Percentiles rank a stretch among this genome's conserved stretches.
phyloP scores from a whole-genome alignment of 2,329 filamentous ascomycete genomes.

The Bertia moriformis region DNA sequence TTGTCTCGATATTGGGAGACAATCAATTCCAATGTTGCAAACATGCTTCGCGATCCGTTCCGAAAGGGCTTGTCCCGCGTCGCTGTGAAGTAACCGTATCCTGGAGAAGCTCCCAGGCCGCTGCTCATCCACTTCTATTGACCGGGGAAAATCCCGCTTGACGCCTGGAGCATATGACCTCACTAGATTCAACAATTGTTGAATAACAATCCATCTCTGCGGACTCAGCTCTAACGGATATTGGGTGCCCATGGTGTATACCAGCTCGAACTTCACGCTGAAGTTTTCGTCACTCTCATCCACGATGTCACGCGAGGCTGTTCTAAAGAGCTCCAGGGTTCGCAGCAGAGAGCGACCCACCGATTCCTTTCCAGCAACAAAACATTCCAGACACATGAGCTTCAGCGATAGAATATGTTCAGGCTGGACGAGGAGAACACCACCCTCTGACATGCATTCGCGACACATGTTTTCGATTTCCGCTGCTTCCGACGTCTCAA shows the following conservation, averaged over 20 bases:
- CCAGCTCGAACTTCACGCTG: constrained; percentile 41
- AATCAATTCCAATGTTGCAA: constrained; percentile 24
- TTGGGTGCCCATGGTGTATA: constrained; percentile 46
- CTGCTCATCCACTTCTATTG: constrained; percentile 23
- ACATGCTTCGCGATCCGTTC: constrained; percentile 20
- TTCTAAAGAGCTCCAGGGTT: constrained; percentile 28
- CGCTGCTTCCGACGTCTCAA: constrained; percentile 13
- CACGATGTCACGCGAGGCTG: constrained; percentile 34
- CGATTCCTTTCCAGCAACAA: constrained; percentile 12
- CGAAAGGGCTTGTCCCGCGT: constrained; percentile 15
- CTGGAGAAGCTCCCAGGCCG: constrained; percentile 25
- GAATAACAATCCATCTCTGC: constrained; percentile 38
- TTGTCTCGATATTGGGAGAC: constrained; percentile 25
- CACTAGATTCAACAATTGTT: constrained; percentile 33
- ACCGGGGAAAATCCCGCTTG: constrained; percentile 13
- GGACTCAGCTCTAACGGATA: constrained; percentile 32
- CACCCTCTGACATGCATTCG: constrained; percentile 31
- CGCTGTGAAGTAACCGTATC: constrained; percentile 26
- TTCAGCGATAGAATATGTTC: constrained; percentile 51
- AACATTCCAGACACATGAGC: constrained; percentile 39
- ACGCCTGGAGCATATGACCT: constrained; percentile 12
- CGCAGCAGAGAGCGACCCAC: constrained; percentile 19
- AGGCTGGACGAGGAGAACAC: constrained; percentile 45
- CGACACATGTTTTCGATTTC: constrained; percentile 21
- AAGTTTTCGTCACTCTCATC: constrained; percentile 56